Percentiles rank a stretch among this genome's conserved stretches.
Conservation (phyloP, 768 basidiomycete genomes). For the Trametes cinnabarina region DNA sequence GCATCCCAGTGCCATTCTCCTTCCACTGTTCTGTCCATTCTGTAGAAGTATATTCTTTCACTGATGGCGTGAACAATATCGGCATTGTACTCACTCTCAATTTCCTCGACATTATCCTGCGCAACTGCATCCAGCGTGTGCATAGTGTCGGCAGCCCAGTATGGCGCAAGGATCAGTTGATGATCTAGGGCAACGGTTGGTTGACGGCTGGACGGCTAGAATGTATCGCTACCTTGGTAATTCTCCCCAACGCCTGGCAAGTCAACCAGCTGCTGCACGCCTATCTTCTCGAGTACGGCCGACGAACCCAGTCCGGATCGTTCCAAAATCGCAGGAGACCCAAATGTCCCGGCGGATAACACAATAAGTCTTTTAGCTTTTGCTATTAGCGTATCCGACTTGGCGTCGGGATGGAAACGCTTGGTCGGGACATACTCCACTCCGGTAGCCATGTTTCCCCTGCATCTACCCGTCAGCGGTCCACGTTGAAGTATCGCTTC, state of each 20-base stretch:
- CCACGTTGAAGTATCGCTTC: no score
- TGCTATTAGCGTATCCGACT: constrained; percentile 15
- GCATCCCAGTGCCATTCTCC: constrained; percentile 42
- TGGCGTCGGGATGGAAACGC: constrained; percentile 21
- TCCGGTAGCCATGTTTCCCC: constrained; percentile 37
- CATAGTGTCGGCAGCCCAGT: constrained; percentile 43
- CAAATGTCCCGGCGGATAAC: constrained; percentile 40
- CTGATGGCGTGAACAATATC: no score
- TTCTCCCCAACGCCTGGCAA: constrained; percentile 45
- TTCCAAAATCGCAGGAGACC: constrained; percentile 53
- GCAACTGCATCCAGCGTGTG: constrained; percentile 50
- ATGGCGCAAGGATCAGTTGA: constrained; percentile 30
- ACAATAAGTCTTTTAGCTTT: constrained; percentile 38
- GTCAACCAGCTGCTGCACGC: constrained; percentile 34
- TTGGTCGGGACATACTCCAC: constrained; percentile 36
- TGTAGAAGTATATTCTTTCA: constrained; percentile 15
- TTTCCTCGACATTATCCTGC: constrained; percentile 36
- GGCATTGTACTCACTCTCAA: constrained; percentile 36
- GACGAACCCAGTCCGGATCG: constrained; percentile 46
- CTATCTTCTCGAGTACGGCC: constrained; percentile 30
- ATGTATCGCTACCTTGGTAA: constrained; percentile 34
- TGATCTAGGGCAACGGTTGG: constrained; percentile 27
- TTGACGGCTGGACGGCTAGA: not conserved
- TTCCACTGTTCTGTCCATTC: constrained; percentile 36
- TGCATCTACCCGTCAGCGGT: constrained; percentile 13